Percentiles rank a stretch among this genome's conserved stretches.
Evolutionary conservation across 2,329 filamentous ascomycete genomes (phyloP).

Genomic region (Fusarium succisae): DNA sequence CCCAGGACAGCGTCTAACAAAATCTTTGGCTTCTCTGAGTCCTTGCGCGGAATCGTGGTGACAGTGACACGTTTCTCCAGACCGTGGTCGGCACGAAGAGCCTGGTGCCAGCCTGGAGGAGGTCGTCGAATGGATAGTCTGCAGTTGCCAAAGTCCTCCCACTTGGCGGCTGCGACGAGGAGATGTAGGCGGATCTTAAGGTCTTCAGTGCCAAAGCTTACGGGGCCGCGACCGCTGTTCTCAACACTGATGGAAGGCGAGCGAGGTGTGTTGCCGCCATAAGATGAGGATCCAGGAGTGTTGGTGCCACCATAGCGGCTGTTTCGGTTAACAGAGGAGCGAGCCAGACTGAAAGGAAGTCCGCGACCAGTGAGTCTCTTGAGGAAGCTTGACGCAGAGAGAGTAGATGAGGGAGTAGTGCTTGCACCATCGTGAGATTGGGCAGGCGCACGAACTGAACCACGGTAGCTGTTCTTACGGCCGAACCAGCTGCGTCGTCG

Average conservation of each 20-base stretch:
- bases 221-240: slow-evolving; percentile 60
- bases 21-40: slow-evolving; percentile 65
- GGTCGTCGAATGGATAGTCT: slow-evolving; percentile 83
- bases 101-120: slow-evolving; percentile 68
- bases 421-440: slow-evolving; percentile 80
- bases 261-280: slow-evolving; percentile 59
- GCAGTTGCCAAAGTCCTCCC: slow-evolving; percentile 91
- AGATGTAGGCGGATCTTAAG: slow-evolving; percentile 88
- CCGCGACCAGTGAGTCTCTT: slow-evolving; percentile 78
- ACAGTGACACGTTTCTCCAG: slow-evolving; percentile 89
- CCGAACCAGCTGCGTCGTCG: slow-evolving; percentile 68
- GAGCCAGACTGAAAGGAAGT: slow-evolving; percentile 81
- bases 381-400: slow-evolving; percentile 83
- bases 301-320: slow-evolving; percentile 67
- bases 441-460: slow-evolving; percentile 68
- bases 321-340: slow-evolving; percentile 74
- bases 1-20: slow-evolving; percentile 86
- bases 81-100: slow-evolving; percentile 68
- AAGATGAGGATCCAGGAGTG: slow-evolving; percentile 65
- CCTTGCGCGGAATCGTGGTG: slow-evolving; percentile 72
- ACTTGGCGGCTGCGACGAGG: slow-evolving; percentile 79
- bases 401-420: slow-evolving; percentile 64
- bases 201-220: slow-evolving; percentile 73
- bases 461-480: slow-evolving; percentile 71
- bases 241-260: slow-evolving; percentile 67